phyloP scores from a whole-genome alignment of 441 rosid genomes.

The Eutrema salsugineum region DNA sequence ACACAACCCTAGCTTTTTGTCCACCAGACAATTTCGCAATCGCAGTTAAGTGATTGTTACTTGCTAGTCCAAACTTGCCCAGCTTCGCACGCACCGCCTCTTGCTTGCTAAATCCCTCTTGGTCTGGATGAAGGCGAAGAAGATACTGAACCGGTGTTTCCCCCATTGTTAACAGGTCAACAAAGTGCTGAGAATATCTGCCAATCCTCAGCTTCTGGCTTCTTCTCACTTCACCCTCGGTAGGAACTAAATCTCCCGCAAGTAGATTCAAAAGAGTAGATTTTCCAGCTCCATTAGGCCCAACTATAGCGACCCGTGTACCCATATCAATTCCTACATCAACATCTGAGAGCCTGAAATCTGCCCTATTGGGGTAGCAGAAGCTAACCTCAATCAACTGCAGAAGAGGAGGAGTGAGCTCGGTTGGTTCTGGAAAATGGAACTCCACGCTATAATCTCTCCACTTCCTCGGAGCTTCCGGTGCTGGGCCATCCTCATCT shows the following conservation, averaged over 20 bases:
- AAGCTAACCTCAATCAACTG: slow-evolving; percentile 90
- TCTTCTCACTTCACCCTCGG: slow-evolving; percentile 78
- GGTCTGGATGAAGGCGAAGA: slow-evolving; percentile 93
- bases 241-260: slow-evolving; percentile 83
- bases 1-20: slow-evolving; percentile 87
- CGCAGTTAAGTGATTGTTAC: slow-evolving; percentile 83
- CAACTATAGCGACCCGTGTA: slow-evolving; percentile 87
- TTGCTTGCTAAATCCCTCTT: slow-evolving; percentile 86
- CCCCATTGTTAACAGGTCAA: slow-evolving; percentile 85
- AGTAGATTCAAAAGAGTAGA: slow-evolving; percentile 91
- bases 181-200: slow-evolving; percentile 91
- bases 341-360: slow-evolving; percentile 68
- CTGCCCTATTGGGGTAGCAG: slow-evolving; percentile 74
- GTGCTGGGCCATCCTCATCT: slow-evolving; percentile 63
- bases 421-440: slow-evolving; percentile 96
- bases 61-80: slow-evolving; percentile 90
- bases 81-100: slow-evolving; percentile 92
- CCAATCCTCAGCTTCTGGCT: slow-evolving; percentile 91
- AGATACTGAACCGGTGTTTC: slow-evolving; percentile 95
- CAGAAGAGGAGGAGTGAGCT: slow-evolving; percentile 84
- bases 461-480: slow-evolving; percentile 84
- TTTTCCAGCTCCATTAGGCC: slow-evolving; percentile 96
- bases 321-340: slow-evolving; percentile 98
- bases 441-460: slow-evolving; percentile 85
- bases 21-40: slow-evolving; percentile 88